Base-by-base conservation (phyloP, 345 rosid species). In the Stellera chamaejasme region DNA sequence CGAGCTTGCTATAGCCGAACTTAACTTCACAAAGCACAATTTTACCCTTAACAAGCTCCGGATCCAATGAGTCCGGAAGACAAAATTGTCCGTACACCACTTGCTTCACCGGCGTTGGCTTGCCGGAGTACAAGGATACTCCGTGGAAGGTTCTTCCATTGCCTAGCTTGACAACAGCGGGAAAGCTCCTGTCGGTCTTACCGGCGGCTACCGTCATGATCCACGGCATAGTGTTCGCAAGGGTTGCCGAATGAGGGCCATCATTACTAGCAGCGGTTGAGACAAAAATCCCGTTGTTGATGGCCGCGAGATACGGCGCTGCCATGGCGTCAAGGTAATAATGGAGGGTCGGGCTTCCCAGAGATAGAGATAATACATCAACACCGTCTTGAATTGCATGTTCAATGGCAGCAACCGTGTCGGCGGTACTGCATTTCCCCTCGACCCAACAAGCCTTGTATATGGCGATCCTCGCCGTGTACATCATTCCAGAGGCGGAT, bases 171-270 rank as follows among this genome's bases (percentile, higher is more conserved):
- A 81, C 78, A 50, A 67, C 72, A 2, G 85, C 70, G 11, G 89
- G 87, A 57, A 90, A 90, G 54, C 82, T 82, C 51, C 84, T 62
- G 61, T 85, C 86, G 0, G 66, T 73, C 69, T 78, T 77, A 75
- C 90, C 83, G 7, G 97, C 97, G 11, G 88, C 97, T 0, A 87
- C 96, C 0, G 97, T 90, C 84, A 74, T 83, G 50, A 90, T 67
- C 97, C 97, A 90, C 0, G 97, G 94, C 6, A 96, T 89, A 0
- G 78, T 71, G 47, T 90, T 90, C 50, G 67, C 69, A 0, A 71
- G 72, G 0, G 86, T 71, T n/a, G 81, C 79, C n/a, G 41, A 32
- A 1, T 15, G 10, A 0, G 97, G 94, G 11, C 97, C 97, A 0
- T 78, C 71, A 60, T 91, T 91, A 10, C 95, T 94, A 0, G 90